A percentile compares a stretch with the other conserved stretches of the same genome.
Conservation (phyloP, 371 early-diverging fungal genomes). For the Dinochytrium kinnereticum region DNA sequence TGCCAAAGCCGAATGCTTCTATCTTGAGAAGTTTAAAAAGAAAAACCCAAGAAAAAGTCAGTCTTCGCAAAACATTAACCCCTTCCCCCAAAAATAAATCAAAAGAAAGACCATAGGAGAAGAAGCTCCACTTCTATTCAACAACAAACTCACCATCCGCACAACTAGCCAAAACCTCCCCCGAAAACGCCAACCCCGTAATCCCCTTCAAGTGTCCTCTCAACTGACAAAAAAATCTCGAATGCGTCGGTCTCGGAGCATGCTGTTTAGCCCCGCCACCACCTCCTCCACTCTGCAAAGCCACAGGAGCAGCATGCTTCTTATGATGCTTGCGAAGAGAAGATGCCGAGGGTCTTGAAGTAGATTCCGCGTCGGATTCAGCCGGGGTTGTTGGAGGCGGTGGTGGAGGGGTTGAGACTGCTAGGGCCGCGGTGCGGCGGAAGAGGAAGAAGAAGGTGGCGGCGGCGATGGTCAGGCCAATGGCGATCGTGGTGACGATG, state of each 20-base stretch:
- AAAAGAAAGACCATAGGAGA: too few relatives aligned
- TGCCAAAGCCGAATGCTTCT: neutral
- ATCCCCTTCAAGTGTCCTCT: neutral
- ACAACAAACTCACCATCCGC: neutral
- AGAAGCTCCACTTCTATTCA: too few relatives aligned
- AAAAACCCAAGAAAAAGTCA: too few relatives aligned
- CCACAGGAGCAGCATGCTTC: too few relatives aligned
- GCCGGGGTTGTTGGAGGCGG: neutral
- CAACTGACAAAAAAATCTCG: neutral
- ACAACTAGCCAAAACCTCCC: neutral
- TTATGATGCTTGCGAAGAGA: neutral
- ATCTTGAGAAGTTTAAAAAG: neutral
- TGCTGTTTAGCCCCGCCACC: neutral
- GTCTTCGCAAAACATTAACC: too few relatives aligned
- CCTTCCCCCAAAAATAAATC: too few relatives aligned
- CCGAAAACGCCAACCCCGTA: neutral
- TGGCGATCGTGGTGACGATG: neutral
- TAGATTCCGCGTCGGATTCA: neutral
- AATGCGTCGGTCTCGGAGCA: neutral
- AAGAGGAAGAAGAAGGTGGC: neutral
- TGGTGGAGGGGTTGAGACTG: conserved; percentile 2
- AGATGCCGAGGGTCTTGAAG: neutral
- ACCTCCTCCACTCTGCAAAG: neutral
- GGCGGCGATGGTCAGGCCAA: neutral
- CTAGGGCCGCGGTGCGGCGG: neutral